phyloP scores from a whole-genome alignment of 495 filamentous ascomycete species.

The Penicillium canescens region DNA sequence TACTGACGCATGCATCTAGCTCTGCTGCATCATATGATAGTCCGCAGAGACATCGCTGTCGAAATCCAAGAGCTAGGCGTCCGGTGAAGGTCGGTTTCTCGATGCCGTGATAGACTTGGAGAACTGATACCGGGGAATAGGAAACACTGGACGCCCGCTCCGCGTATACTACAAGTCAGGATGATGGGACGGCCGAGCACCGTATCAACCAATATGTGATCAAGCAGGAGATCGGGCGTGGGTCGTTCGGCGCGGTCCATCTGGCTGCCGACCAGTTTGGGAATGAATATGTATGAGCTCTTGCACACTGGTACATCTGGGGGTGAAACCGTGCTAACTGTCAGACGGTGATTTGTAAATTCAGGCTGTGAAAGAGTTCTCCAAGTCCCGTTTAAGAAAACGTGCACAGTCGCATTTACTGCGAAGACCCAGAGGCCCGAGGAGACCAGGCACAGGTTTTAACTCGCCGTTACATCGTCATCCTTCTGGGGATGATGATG shows the following conservation, averaged over 20 bases:
- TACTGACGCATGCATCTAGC: conserved; percentile 24
- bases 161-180: conserved; percentile 81
- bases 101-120: conserved; percentile 13
- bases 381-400: conserved; percentile 88
- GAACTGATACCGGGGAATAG: conserved; percentile 44
- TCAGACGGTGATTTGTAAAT: background rate
- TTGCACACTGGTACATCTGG: too few relatives aligned
- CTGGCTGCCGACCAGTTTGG: conserved; percentile 88
- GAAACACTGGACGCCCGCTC: conserved; percentile 92
- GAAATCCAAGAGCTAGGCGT: conserved; percentile 68
- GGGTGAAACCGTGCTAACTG: background rate
- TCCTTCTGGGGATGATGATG: conserved; percentile 47
- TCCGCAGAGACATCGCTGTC: conserved; percentile 72
- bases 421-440: conserved; percentile 60
- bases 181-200: conserved; percentile 75
- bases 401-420: conserved; percentile 90
- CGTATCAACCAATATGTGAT: conserved; percentile 94
- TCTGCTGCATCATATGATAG: conserved; percentile 59
- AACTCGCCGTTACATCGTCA: conserved; percentile 62
- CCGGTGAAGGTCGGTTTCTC: conserved; percentile 62
- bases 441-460: conserved; percentile 57
- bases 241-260: conserved; percentile 94
- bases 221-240: conserved; percentile 91
- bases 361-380: conserved; percentile 96
- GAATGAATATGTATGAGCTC: conserved; percentile 81